phyloP scores from a whole-genome alignment of 2,329 filamentous ascomycete species.

The Dactylellina cionopaga region DNA sequence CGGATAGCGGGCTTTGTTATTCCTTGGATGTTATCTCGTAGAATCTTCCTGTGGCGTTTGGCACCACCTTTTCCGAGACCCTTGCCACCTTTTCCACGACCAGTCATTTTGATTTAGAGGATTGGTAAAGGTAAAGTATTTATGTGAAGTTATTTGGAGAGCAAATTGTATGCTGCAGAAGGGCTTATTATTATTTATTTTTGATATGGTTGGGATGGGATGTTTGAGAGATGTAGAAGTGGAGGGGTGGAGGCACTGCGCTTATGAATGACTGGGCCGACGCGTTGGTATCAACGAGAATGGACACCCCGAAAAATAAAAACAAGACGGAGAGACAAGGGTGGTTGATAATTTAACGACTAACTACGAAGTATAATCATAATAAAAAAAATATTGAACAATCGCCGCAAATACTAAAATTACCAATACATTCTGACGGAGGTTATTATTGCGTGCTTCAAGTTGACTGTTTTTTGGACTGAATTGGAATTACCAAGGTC shows the following conservation, averaged over 20 bases:
- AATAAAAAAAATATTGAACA: background rate
- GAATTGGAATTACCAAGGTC: too few species aligned
- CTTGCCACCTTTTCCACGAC: slow-evolving; percentile 89
- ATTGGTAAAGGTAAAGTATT: background rate
- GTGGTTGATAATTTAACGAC: background rate
- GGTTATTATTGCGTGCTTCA: too few species aligned
- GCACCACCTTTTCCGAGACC: slow-evolving; percentile 97
- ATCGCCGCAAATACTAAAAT: too few species aligned
- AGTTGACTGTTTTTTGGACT: too few species aligned
- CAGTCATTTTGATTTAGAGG: slow-evolving; percentile 34
- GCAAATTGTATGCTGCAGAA: background rate
- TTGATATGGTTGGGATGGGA: background rate
- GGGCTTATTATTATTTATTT: background rate
- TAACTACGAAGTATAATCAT: background rate
- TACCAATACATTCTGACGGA: too few species aligned
- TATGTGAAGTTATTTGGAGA: background rate
- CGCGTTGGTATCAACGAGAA: slow-evolving; percentile 51
- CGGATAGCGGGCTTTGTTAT: slow-evolving; percentile 99
- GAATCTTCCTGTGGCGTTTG: slow-evolving; percentile 99
- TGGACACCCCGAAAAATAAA: too few species aligned
- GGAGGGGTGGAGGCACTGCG: slow-evolving; percentile 16
- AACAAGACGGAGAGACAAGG: too few species aligned
- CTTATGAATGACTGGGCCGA: slow-evolving; percentile 39
- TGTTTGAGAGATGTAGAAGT: background rate
- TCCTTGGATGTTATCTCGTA: slow-evolving; percentile 99